These are phyloP conservation scores for Lepraria neglecta DNA, from an alignment of 495 filamentous ascomycete genomes.

Conservation along the genomic window DNA sequence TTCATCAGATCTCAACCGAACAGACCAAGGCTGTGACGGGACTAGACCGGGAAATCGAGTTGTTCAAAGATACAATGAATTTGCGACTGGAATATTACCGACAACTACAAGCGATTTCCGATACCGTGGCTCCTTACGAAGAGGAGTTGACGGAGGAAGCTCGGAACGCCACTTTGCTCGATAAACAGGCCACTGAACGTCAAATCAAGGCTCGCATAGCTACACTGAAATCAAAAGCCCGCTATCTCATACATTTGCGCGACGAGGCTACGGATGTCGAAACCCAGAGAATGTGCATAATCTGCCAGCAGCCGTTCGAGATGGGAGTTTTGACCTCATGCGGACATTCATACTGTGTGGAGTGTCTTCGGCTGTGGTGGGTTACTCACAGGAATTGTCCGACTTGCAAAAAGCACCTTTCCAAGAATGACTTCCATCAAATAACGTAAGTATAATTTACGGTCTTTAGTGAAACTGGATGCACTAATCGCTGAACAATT, in stretches of 20 bases:
- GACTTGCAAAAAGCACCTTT: conserved; percentile 65
- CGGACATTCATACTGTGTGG: conserved; percentile 84
- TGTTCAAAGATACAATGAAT: conserved; percentile 74
- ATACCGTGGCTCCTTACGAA: conserved; percentile 70
- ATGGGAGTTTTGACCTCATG: conserved; percentile 80
- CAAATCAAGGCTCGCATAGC: conserved; percentile 48
- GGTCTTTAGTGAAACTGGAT: no score
- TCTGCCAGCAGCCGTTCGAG: conserved; percentile 68
- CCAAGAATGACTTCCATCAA: conserved; percentile 60
- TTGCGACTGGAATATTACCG: conserved; percentile 78
- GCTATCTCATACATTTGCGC: conserved; percentile 61
- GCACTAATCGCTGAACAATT: background rate
- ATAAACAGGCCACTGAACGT: conserved; percentile 41
- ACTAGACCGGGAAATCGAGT: conserved; percentile 66
- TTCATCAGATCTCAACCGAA: conserved; percentile 54
- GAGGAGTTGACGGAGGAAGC: conserved; percentile 46
- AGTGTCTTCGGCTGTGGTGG: conserved; percentile 76
- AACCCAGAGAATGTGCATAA: conserved; percentile 61
- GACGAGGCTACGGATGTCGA: conserved; percentile 53
- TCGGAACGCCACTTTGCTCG: conserved; percentile 36
- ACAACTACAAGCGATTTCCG: conserved; percentile 81
- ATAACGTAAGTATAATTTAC: conserved; percentile 48
- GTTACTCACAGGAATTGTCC: conserved; percentile 59
- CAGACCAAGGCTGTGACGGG: conserved; percentile 57
- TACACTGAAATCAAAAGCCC: conserved; percentile 57